A percentile compares a stretch with the other conserved stretches of the same genome.
phyloP scores from a whole-genome alignment of 2,329 filamentous ascomycete genomes.

The Penicillium italicum region DNA sequence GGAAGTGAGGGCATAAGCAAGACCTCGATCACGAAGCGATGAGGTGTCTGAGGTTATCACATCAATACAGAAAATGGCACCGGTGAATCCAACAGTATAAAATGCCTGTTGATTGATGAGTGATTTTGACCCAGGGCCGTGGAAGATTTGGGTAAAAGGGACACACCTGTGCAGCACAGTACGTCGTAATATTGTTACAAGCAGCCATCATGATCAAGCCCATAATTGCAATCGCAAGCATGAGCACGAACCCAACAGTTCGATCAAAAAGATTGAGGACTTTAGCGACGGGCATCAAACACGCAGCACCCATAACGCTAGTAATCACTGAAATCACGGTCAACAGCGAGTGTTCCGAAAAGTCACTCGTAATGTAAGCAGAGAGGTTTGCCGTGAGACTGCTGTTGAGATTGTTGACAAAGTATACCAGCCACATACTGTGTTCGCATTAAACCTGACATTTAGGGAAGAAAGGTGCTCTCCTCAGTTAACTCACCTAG shows the following conservation, averaged over 20 bases:
- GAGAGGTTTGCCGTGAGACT: conserved; percentile 41
- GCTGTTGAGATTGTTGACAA: conserved; percentile 41
- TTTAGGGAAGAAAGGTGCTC: conserved; percentile 43
- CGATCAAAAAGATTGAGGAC: conserved; percentile 61
- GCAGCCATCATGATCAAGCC: conserved; percentile 60
- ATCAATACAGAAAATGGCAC: conserved; percentile 54
- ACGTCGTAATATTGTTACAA: conserved; percentile 58
- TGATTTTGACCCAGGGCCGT: background rate
- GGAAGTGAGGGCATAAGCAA: conserved; percentile 58
- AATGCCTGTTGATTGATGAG: conserved; percentile 27
- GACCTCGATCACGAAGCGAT: conserved; percentile 55
- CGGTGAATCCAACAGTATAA: conserved; percentile 51
- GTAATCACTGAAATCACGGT: conserved; percentile 55
- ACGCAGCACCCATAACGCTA: conserved; percentile 54
- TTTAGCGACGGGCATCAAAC: conserved; percentile 60
- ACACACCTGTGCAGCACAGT: conserved; percentile 54
- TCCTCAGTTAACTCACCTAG: conserved; percentile 40
- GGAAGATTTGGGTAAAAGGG: background rate
- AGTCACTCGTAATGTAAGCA: conserved; percentile 53
- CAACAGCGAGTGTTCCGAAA: conserved; percentile 52
- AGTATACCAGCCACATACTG: conserved; percentile 45
- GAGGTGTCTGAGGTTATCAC: conserved; percentile 63
- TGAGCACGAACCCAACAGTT: conserved; percentile 53
- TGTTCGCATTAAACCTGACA: background rate
- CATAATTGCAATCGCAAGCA: conserved; percentile 45